phyloP scores from a whole-genome alignment of 345 rosid genomes.

The Citrus unshiu region DNA sequence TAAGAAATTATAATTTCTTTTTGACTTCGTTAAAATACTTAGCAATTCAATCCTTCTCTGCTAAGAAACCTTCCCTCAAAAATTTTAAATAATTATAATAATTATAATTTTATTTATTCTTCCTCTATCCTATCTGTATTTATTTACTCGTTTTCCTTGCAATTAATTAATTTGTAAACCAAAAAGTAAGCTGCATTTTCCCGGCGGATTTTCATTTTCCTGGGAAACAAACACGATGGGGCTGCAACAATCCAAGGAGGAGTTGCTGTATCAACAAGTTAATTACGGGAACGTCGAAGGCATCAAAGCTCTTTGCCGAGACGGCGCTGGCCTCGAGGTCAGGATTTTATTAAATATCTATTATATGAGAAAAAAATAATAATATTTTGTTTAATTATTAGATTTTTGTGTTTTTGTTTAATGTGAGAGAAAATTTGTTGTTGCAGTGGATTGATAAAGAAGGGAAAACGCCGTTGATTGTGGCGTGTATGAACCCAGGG shows the following conservation, averaged over 20 bases:
- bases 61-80: not conserved
- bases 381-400: too few relatives aligned
- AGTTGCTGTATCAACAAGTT: constrained; percentile 80
- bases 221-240: constrained; percentile 48
- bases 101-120: not conserved
- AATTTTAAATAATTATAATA: not conserved
- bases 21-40: not conserved
- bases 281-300: constrained; percentile 70
- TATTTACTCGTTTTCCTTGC: not conserved
- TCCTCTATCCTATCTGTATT: not conserved
- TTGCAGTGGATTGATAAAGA: constrained; percentile 88
- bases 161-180: not conserved
- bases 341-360: not conserved
- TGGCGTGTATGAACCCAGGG: constrained; percentile 70
- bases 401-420: not conserved
- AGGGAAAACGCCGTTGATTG: constrained; percentile 88
- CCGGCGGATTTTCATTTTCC: constrained; percentile 2
- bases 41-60: not conserved
- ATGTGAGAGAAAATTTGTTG: not conserved
- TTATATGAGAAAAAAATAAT: too few relatives aligned
- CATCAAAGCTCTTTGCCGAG: constrained; percentile 65
- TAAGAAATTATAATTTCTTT: not conserved
- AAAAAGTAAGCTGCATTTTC: not conserved
- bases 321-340: constrained; percentile 96
- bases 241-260: constrained; percentile 90